Percentiles rank a stretch among this genome's conserved stretches.
Conservation (phyloP, 495 filamentous ascomycete species). For the Durotheca rogersii region DNA sequence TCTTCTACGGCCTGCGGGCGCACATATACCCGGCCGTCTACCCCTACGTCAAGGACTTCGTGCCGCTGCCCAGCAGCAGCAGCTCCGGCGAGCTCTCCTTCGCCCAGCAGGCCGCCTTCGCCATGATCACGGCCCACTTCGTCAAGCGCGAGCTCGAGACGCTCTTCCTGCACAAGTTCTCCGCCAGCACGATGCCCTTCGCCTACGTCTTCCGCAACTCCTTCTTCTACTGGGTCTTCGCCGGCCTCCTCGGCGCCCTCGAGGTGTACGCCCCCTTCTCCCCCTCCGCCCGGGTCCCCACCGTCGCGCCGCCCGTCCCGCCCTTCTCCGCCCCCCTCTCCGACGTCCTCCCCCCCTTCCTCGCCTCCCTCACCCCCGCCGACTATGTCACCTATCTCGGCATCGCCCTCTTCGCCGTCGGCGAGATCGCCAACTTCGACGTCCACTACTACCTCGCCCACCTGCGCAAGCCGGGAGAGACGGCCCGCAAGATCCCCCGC, state of each 20-base stretch:
- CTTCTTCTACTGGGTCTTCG: slow-evolving; percentile 83
- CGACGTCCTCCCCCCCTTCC: slow-evolving; percentile 49
- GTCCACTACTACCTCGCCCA: slow-evolving; percentile 74
- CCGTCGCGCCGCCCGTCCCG: slow-evolving; percentile 49
- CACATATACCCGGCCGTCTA: slow-evolving; percentile 68
- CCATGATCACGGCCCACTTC: slow-evolving; percentile 78
- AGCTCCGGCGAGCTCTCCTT: slow-evolving; percentile 50
- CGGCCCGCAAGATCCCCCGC: slow-evolving; percentile 79
- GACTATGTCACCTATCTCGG: slow-evolving; percentile 56
- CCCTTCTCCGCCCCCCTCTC: slow-evolving; percentile 34
- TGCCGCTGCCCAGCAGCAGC: slow-evolving; percentile 31
- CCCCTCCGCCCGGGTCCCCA: slow-evolving; percentile 45
- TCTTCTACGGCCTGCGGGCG: slow-evolving; percentile 67
- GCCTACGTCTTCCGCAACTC: slow-evolving; percentile 89
- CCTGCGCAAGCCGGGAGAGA: slow-evolving; percentile 77
- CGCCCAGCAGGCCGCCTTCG: slow-evolving; percentile 69
- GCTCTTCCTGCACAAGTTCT: slow-evolving; percentile 93
- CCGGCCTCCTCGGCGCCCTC: slow-evolving; percentile 79
- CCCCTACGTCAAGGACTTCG: slow-evolving; percentile 40
- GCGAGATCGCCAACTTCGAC: slow-evolving; percentile 76
- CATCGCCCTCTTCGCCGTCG: slow-evolving; percentile 67
- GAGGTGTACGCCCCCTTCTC: slow-evolving; percentile 79
- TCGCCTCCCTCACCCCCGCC: slow-evolving; percentile 41
- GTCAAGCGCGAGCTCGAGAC: slow-evolving; percentile 94
- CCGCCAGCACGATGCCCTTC: slow-evolving; percentile 85